Evolutionary conservation across 306 rosid species (phyloP).

Genomic region (Quercus mongolica): DNA sequence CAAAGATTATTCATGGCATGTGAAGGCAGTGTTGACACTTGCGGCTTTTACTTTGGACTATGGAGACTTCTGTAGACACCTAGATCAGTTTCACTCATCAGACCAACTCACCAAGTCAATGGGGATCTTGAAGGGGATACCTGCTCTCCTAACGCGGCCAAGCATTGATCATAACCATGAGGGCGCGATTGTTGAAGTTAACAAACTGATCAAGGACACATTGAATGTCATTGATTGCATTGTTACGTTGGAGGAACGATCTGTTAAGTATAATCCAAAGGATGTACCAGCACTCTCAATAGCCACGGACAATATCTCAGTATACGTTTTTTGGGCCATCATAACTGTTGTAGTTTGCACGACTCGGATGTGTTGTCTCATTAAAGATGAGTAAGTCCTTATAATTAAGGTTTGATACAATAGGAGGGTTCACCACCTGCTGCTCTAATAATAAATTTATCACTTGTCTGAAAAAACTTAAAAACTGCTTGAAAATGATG

Average conservation of each 20-base stretch:
- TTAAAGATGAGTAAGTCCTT: conserved; percentile 39
- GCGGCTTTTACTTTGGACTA: conserved; percentile 71
- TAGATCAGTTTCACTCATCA: conserved; percentile 37
- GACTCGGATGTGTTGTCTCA: conserved; percentile 39
- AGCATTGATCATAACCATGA: conserved; percentile 28
- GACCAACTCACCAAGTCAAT: conserved; percentile 57
- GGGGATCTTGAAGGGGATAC: conserved; percentile 49
- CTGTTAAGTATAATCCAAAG: conserved; percentile 18
- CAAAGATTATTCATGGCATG: conserved; percentile 49
- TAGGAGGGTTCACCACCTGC: too few species aligned
- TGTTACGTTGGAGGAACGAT: conserved; percentile 38
- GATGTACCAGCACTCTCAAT: conserved; percentile 40
- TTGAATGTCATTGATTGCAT: conserved; percentile 45
- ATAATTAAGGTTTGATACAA: too few species aligned
- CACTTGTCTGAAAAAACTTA: too few species aligned
- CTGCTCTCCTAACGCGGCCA: conserved; percentile 35
- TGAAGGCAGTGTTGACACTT: conserved; percentile 58
- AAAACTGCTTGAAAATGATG: too few species aligned
- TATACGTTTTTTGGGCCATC: conserved; percentile 64
- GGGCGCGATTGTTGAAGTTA: conserved; percentile 42
- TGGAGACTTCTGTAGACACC: conserved; percentile 59
- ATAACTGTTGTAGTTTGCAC: conserved; percentile 44
- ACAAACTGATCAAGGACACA: conserved; percentile 38
- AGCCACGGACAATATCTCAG: conserved; percentile 36
- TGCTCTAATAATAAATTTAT: too few species aligned